Percentiles rank a stretch among this genome's conserved stretches.
Evolutionary conservation across 2,329 filamentous ascomycete genomes (phyloP).

Genomic region (Neoascochyta sp.): DNA sequence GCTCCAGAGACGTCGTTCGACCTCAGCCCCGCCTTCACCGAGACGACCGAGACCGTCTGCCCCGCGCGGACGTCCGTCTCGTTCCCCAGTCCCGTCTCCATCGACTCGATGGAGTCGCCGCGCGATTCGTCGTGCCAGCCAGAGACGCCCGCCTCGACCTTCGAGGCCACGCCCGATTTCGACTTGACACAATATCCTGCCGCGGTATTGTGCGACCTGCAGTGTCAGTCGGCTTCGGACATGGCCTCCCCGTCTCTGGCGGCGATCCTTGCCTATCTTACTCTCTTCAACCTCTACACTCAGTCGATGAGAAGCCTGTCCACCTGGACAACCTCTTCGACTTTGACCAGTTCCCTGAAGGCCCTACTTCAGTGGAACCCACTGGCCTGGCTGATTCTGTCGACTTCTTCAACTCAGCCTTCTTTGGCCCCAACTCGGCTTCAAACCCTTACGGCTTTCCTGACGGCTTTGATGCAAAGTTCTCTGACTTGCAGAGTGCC

Average conservation of each 20-base stretch:
- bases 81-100: conserved; percentile 36
- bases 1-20: conserved; percentile 20
- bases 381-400: conserved; percentile 31
- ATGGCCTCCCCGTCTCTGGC: conserved; percentile 23
- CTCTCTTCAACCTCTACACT: conserved; percentile 36
- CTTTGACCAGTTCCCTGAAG: conserved; percentile 41
- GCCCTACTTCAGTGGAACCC: conserved; percentile 22
- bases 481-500: conserved; percentile 45
- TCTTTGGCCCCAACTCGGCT: conserved; percentile 29
- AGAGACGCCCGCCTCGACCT: conserved; percentile 39
- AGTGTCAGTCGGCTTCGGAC: conserved; percentile 80
- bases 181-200: conserved; percentile 99
- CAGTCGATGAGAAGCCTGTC: conserved; percentile 39
- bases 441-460: conserved; percentile 34
- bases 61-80: conserved; percentile 34
- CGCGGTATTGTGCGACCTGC: conserved; percentile 99
- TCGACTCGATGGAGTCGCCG: conserved; percentile 40
- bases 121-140: conserved; percentile 38
- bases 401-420: conserved; percentile 35
- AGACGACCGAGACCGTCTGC: conserved; percentile 30
- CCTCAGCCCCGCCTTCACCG: conserved; percentile 19
- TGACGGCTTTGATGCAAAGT: conserved; percentile 41
- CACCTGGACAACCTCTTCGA: conserved; percentile 36
- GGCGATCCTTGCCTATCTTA: conserved; percentile 36
- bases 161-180: conserved; percentile 56